A percentile compares a stretch with the other conserved stretches of the same genome.
Conservation (phyloP, 768 basidiomycete species). For the Lentinula boryana region DNA sequence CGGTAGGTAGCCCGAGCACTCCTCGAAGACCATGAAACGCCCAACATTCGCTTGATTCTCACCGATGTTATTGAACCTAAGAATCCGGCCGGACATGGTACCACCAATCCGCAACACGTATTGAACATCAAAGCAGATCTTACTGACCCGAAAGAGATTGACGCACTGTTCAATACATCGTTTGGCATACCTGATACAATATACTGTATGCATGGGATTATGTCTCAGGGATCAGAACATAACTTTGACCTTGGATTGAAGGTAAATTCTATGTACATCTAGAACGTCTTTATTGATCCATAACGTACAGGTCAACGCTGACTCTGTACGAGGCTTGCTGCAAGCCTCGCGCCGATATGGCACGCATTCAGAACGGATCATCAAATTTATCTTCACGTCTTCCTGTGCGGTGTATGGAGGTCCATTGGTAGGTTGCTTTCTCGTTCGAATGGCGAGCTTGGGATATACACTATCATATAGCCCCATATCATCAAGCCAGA, state of each 20-base stretch:
- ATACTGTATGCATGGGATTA: constrained; percentile 52
- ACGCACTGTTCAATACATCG: constrained; percentile 30
- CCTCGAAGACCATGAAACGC: constrained; percentile 22
- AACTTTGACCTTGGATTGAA: constrained; percentile 52
- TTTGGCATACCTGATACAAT: constrained; percentile 36
- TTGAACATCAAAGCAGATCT: constrained; percentile 34
- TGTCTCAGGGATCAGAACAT: constrained; percentile 58
- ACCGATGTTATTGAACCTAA: constrained; percentile 41
- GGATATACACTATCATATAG: constrained; percentile 12
- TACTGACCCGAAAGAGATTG: constrained; percentile 27
- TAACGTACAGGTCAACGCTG: constrained; percentile 41
- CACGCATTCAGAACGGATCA: constrained; percentile 13
- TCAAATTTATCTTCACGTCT: constrained; percentile 56
- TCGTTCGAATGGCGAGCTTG: neutral
- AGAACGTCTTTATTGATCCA: neutral
- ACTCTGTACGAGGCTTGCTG: constrained; percentile 43
- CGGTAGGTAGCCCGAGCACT: constrained; percentile 30
- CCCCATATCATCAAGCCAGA: constrained; percentile 38
- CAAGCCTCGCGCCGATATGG: constrained; percentile 28
- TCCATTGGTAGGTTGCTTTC: constrained; percentile 27
- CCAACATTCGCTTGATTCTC: constrained; percentile 41
- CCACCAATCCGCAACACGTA: constrained; percentile 14
- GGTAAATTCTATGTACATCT: constrained; percentile 14
- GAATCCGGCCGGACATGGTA: constrained; percentile 16
- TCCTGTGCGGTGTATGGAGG: constrained; percentile 58